Percentiles rank a stretch among this genome's conserved stretches.
phyloP scores from a whole-genome alignment of 768 basidiomycete genomes.

The Lyophyllum atratum region DNA sequence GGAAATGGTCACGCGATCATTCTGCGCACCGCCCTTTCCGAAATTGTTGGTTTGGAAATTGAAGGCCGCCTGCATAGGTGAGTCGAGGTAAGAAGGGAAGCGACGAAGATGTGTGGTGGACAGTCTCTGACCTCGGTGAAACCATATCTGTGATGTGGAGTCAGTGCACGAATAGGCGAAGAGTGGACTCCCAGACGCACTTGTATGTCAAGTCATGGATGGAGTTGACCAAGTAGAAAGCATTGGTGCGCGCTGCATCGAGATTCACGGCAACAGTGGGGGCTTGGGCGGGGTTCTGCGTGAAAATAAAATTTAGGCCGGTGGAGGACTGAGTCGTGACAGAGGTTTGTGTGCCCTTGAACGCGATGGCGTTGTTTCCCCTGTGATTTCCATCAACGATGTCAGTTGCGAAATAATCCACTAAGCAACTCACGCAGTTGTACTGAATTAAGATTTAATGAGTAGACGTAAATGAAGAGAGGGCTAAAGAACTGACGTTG shows the following conservation, averaged over 20 bases:
- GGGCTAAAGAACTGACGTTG: slow-evolving; percentile 13
- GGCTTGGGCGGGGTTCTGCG: slow-evolving; percentile 21
- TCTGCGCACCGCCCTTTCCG: slow-evolving; percentile 47
- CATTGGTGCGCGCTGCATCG: slow-evolving; percentile 54
- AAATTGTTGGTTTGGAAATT: slow-evolving; percentile 60
- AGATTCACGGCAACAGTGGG: slow-evolving; percentile 41
- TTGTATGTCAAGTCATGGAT: slow-evolving; percentile 51
- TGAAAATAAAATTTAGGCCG: slow-evolving; percentile 40
- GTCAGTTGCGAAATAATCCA: not conserved
- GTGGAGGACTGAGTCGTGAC: slow-evolving; percentile 39
- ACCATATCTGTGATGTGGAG: slow-evolving; percentile 33
- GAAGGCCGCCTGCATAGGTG: slow-evolving; percentile 19
- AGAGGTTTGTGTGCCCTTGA: slow-evolving; percentile 21
- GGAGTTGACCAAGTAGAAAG: slow-evolving; percentile 62
- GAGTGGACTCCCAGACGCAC: slow-evolving; percentile 22
- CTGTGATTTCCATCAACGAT: slow-evolving; percentile 9
- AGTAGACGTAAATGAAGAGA: not conserved
- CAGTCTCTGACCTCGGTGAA: slow-evolving; percentile 42
- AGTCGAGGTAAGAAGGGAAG: not conserved
- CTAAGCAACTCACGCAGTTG: slow-evolving; percentile 15
- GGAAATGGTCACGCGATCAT: slow-evolving; percentile 53
- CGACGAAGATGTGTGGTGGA: too few relatives aligned
- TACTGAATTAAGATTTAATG: not conserved
- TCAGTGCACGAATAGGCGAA: not conserved
- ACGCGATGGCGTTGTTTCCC: slow-evolving; percentile 33